These are phyloP conservation scores for Cladophialophora yegresii DNA, from an alignment of 2,329 filamentous ascomycete genomes.

Conservation along the genomic window DNA sequence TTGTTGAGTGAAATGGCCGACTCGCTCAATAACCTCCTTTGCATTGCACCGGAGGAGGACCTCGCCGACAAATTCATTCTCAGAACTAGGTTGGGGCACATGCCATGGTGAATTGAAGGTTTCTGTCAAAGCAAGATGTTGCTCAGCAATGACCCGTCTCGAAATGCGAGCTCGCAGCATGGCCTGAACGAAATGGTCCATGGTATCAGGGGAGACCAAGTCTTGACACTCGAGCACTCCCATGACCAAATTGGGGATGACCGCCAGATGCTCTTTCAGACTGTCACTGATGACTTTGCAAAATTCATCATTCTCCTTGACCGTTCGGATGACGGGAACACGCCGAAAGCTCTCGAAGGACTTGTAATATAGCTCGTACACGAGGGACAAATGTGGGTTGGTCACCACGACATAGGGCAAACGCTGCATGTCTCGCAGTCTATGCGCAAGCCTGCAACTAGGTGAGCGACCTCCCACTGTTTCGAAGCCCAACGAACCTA, in stretches of 20 bases:
- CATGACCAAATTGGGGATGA: conserved; percentile 93
- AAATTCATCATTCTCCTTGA: conserved; percentile 86
- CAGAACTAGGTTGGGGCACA: conserved; percentile 74
- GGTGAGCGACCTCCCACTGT: conserved; percentile 4
- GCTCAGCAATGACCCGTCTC: conserved; percentile 92
- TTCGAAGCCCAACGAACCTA: conserved; percentile 53
- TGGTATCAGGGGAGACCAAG: conserved; percentile 74
- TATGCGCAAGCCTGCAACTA: conserved; percentile 73
- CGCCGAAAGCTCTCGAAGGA: conserved; percentile 92
- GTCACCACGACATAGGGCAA: conserved; percentile 93
- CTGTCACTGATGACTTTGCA: conserved; percentile 79
- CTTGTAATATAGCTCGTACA: conserved; percentile 94
- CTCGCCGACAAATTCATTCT: conserved; percentile 86
- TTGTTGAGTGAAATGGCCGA: conserved; percentile 72
- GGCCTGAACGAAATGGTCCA: conserved; percentile 94
- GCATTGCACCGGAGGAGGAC: conserved; percentile 93
- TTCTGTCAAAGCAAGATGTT: conserved; percentile 91
- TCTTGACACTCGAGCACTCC: conserved; percentile 88
- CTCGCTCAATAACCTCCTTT: conserved; percentile 81
- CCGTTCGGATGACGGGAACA: conserved; percentile 75
- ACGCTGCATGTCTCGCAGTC: conserved; percentile 94
- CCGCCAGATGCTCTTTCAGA: conserved; percentile 82
- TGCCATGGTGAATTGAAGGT: conserved; percentile 91
- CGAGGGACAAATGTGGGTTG: conserved; percentile 90
- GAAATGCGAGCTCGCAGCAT: conserved; percentile 90